Evolutionary conservation across 352 stramenopile species (phyloP).

Genomic region (Phytophthora brassicae): DNA sequence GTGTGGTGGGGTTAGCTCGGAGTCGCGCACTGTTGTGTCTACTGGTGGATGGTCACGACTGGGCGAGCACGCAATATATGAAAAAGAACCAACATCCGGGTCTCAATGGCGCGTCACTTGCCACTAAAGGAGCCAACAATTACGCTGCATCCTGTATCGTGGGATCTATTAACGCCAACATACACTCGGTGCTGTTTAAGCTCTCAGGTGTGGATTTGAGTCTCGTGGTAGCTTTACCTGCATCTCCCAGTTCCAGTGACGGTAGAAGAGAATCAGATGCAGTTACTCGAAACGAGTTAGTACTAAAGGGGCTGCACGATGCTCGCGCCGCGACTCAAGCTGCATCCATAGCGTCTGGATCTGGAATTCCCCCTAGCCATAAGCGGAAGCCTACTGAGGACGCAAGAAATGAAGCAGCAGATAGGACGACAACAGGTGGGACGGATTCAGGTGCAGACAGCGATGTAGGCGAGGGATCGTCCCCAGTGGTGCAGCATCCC

Average conservation of each 20-base stretch:
- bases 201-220: slow-evolving; percentile 75
- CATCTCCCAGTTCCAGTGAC: slow-evolving; percentile 10
- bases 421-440: slow-evolving; percentile 18
- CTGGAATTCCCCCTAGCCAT: slow-evolving; percentile 31
- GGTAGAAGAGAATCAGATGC: slow-evolving; percentile 40
- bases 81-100: slow-evolving; percentile 56
- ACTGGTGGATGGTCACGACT: slow-evolving; percentile 81
- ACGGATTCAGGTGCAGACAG: slow-evolving; percentile 30
- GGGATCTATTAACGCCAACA: slow-evolving; percentile 70
- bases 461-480: slow-evolving; percentile 28
- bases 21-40: slow-evolving; percentile 68
- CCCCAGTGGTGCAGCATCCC: slow-evolving; percentile 36
- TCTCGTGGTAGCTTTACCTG: slow-evolving; percentile 42
- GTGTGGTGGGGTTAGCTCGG: slow-evolving; percentile 59
- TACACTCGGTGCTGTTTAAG: slow-evolving; percentile 68
- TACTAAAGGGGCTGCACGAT: slow-evolving; percentile 57
- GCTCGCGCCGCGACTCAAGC: slow-evolving; percentile 15
- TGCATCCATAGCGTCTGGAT: slow-evolving; percentile 8
- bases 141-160: slow-evolving; percentile 77
- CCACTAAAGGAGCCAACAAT: slow-evolving; percentile 63
- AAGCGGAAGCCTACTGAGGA: slow-evolving; percentile 62
- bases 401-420: slow-evolving; percentile 12
- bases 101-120: slow-evolving; percentile 64
- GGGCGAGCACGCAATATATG: slow-evolving; percentile 84
- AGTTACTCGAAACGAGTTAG: slow-evolving; percentile 55